phyloP scores from a whole-genome alignment of 2,329 filamentous ascomycete genomes.

The Venturia carpophila region DNA sequence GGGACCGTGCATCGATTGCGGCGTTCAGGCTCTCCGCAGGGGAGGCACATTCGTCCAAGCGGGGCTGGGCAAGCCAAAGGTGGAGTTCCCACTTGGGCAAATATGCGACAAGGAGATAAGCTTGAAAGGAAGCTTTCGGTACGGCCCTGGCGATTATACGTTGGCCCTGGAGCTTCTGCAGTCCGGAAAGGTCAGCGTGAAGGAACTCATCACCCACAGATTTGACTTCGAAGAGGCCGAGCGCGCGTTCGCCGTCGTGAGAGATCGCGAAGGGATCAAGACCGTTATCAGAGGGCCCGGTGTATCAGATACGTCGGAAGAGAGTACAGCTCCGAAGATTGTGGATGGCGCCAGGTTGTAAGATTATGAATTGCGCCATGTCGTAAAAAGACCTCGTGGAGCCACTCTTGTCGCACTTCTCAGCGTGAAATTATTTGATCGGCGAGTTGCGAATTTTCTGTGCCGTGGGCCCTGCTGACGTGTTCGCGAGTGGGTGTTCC shows the following conservation, averaged over 20 bases:
- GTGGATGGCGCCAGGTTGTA: background rate
- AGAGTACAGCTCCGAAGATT: background rate
- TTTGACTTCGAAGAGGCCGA: slow-evolving; percentile 41
- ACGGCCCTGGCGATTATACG: slow-evolving; percentile 44
- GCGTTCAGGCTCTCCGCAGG: slow-evolving; percentile 21
- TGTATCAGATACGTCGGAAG: background rate
- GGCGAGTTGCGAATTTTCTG: too few relatives aligned
- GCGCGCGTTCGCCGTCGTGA: slow-evolving; percentile 42
- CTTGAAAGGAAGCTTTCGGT: slow-evolving; percentile 46
- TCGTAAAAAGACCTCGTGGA: background rate
- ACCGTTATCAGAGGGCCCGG: background rate
- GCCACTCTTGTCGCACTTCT: background rate
- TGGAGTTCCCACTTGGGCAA: slow-evolving; percentile 45
- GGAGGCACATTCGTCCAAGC: slow-evolving; percentile 25
- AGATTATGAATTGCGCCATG: too few relatives aligned
- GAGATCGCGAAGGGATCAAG: slow-evolving; percentile 20
- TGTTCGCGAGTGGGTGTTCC: too few relatives aligned
- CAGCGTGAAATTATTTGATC: background rate
- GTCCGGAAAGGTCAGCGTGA: slow-evolving; percentile 39
- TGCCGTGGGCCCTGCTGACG: too few relatives aligned
- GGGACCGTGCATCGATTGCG: slow-evolving; percentile 23
- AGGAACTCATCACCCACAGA: slow-evolving; percentile 34
- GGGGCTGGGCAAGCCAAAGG: slow-evolving; percentile 31
- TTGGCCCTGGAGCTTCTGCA: slow-evolving; percentile 44
- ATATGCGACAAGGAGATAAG: slow-evolving; percentile 42